Base-by-base conservation (phyloP, 441 rosid genomes). In the Pelargonium australe region DNA sequence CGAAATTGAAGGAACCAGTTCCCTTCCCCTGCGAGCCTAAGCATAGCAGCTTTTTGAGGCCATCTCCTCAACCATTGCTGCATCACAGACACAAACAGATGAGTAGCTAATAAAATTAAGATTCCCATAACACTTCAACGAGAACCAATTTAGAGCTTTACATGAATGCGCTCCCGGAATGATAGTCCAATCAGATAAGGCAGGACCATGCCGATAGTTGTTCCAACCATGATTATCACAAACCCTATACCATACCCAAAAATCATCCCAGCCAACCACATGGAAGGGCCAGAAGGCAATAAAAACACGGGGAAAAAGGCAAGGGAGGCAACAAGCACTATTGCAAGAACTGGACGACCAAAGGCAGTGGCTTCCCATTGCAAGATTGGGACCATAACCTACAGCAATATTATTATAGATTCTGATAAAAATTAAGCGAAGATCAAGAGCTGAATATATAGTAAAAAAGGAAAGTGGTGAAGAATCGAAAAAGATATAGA, bases 181-280 rank as follows among this genome's bases (percentile, higher is more conserved):
- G 84, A 69, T 25, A 91, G 80, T 51, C 99, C 99, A 34, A 95
- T 87, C 34, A 80, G 72, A 78, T 85, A 95, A 13, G 99, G 96
- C 61, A 95, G 82, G 71, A 90, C 74, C 99, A 92, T 95, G 65
- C 99, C 99, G 1, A 95, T 64, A 0, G 99, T 90, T 73, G 98
- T 95, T 68, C 99, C 99, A 19, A 85, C 88, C 97, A 95, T 95
- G 76, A 95, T 95, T 34, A 95, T 95, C 43, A 87, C 71, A 37
- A 92, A 92, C 34, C 99, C 99, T 17, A 90, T 77, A 66, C 95
- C 96, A 61, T 95, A 95, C 47, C 99, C 98, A 20, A 92, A 95
- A 69, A 90, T 92, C 99, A 95, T 95, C 20, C 99, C 99, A 72
- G 97, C 95, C 82, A 95, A 79, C 99, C 97, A 95, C 99, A 95